Evolutionary conservation across 495 filamentous ascomycete genomes (phyloP), one percentile per base, ranked within the genome.

Genomic region (Penicillium mononematosum): DNA sequence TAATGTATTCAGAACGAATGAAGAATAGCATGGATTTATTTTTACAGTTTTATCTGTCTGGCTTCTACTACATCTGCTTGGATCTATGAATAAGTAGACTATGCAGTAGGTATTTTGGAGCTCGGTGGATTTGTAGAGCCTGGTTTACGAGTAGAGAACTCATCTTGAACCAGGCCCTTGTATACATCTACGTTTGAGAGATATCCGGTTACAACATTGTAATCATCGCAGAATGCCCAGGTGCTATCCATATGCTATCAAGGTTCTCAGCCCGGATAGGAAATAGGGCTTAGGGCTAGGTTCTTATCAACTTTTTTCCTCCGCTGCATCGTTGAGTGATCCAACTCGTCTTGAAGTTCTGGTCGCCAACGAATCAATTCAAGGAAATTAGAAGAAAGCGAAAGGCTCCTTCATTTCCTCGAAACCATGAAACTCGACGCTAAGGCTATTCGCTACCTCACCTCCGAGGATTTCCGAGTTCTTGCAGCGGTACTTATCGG

Each of bases 391-490:
- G 12, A 48, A 47, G 48, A 50, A 27, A 44, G 11, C 29, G 14
- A 6, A 38, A 34, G n/a, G 3, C 32, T 22, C 4, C 17, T 43
- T 41, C 48, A 19, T 41, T 38, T 50, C 38, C 16, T 32, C 19
- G 27, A 31, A 36, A 49, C 27, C 57, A 98, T 98, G 94, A 95
- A 92, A 76, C 86, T 99, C 69, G 89, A 99, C 71, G 89, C 91
- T 8, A 89, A 89, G 68, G 84, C 86, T 44, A 87, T 98, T 72
- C 92, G 94, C 64, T 93, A 98, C 74, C 86, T 99, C 68, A 86
- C 89, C 50, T 67, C 79, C 16, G 95, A 98, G 73, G 94, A 98
- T 80, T 99, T 95, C 89, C 84, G 87, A 61, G 92, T 97, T 55
- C 88, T 99, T 53, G 87, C 90, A 66, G 95, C 90, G 58, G 94